These are phyloP conservation scores for Mycosphaerelloides madeirae DNA, from an alignment of 2,329 filamentous ascomycete species.

Conservation along the genomic window DNA sequence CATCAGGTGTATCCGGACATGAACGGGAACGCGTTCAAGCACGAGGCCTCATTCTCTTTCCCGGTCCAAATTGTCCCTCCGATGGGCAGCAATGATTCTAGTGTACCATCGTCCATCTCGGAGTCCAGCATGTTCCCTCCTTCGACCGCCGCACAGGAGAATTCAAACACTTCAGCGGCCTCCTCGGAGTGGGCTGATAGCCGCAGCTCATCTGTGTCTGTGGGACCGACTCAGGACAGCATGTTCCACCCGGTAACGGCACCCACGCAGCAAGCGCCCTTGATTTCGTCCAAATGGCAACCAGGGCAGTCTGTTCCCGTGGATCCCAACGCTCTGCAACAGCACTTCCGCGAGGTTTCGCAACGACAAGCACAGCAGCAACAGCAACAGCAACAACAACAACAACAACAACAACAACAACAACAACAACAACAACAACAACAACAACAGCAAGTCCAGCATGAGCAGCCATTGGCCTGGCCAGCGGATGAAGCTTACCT, in stretches of 20 bases:
- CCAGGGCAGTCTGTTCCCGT: constrained; percentile 35
- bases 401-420: constrained; percentile 6
- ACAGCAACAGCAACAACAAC: constrained; percentile 1
- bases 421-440: constrained; percentile 14
- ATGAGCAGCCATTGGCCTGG: constrained; percentile 32
- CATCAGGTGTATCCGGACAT: constrained; percentile 24
- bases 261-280: constrained; percentile 10
- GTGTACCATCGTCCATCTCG: constrained; percentile 25
- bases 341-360: constrained; percentile 31
- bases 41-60: constrained; percentile 17
- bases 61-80: constrained; percentile 17
- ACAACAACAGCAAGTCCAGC: constrained; percentile 9
- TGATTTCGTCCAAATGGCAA: constrained; percentile 31
- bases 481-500: constrained; percentile 29
- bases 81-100: constrained; percentile 26
- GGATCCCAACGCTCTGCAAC: constrained; percentile 30
- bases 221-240: constrained; percentile 11
- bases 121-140: constrained; percentile 27
- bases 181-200: constrained; percentile 30
- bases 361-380: constrained; percentile 18
- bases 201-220: constrained; percentile 30
- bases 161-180: constrained; percentile 20
- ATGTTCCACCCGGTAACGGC: constrained; percentile 11
- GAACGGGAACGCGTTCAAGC: constrained; percentile 20
- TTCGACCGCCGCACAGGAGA: constrained; percentile 20